Percentiles rank a stretch among this genome's conserved stretches.
phyloP scores from a whole-genome alignment of 2,329 filamentous ascomycete genomes.

The Arthrobotrys conoides region DNA sequence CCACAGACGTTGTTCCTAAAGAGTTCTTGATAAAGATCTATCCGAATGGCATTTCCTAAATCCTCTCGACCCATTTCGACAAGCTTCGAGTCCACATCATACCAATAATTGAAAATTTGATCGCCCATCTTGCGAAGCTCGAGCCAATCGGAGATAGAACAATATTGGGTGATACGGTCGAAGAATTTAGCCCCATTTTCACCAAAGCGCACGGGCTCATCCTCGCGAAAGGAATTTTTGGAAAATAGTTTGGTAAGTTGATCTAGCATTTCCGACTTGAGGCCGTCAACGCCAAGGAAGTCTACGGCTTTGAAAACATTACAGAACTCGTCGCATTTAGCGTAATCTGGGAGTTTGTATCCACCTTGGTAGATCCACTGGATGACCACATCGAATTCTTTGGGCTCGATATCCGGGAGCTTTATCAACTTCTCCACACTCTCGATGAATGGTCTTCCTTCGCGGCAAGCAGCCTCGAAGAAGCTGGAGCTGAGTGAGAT shows the following conservation, averaged over 20 bases:
- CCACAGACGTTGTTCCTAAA: not conserved
- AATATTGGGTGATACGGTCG: not conserved
- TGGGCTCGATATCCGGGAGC: conserved; percentile 40
- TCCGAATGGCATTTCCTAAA: not conserved
- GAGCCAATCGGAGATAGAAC: not conserved
- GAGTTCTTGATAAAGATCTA: conserved; percentile 5
- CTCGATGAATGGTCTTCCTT: conserved; percentile 1
- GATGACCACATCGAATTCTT: conserved; percentile 46
- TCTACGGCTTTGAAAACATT: not conserved
- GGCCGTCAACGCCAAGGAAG: not conserved
- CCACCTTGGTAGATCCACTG: conserved; percentile 53
- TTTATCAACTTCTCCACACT: not conserved
- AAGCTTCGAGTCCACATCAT: not conserved
- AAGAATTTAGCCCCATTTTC: too few relatives aligned
- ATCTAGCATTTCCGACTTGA: conserved; percentile 1
- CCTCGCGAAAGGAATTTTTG: not conserved
- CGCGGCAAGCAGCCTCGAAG: conserved; percentile 39
- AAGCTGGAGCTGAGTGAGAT: conserved; percentile 10
- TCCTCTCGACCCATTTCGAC: not conserved
- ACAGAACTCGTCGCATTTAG: not conserved
- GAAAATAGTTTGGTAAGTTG: not conserved
- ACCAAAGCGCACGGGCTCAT: not conserved
- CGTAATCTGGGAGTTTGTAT: conserved; percentile 3
- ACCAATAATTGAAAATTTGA: not conserved
- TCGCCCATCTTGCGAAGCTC: not conserved